Percentiles rank a stretch among this genome's conserved stretches.
Conservation (phyloP, 2,329 filamentous ascomycete genomes). For the Hypomyces perniciosus region DNA sequence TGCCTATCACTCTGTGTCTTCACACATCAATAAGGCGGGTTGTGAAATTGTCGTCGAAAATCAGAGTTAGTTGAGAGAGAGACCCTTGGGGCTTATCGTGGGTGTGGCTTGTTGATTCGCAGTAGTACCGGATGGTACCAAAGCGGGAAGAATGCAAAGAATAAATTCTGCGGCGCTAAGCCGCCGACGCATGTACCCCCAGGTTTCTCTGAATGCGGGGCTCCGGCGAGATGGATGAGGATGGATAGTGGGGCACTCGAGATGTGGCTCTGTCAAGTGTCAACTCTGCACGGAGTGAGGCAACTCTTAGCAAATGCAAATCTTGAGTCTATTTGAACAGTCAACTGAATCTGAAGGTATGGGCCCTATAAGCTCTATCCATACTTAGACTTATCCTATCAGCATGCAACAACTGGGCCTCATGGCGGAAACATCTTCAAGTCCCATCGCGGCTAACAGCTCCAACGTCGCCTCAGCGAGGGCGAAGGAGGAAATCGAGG, state of each 20-base stretch:
- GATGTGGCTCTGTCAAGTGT: no score
- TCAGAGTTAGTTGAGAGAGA: background rate
- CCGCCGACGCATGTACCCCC: background rate
- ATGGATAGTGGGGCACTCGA: no score
- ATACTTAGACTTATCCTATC: no score
- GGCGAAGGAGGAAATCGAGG: conserved; percentile 39
- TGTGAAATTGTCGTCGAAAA: background rate
- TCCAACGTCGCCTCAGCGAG: conserved; percentile 28
- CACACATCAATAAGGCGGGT: background rate
- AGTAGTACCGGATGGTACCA: background rate
- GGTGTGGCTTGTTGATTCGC: background rate
- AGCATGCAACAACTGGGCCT: background rate
- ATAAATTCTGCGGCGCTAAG: background rate
- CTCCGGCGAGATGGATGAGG: no score
- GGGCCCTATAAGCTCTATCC: no score
- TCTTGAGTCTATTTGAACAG: no score
- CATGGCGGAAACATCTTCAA: conserved; percentile 14
- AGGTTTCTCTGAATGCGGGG: background rate
- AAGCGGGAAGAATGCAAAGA: background rate
- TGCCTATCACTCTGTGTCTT: background rate
- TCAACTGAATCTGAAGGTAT: no score
- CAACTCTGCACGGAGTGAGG: no score
- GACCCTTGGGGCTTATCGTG: background rate
- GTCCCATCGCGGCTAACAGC: conserved; percentile 16
- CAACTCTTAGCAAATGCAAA: no score